Evolutionary conservation across 2,329 filamentous ascomycete species (phyloP).

Genomic region (Botrytis pseudocinerea): DNA sequence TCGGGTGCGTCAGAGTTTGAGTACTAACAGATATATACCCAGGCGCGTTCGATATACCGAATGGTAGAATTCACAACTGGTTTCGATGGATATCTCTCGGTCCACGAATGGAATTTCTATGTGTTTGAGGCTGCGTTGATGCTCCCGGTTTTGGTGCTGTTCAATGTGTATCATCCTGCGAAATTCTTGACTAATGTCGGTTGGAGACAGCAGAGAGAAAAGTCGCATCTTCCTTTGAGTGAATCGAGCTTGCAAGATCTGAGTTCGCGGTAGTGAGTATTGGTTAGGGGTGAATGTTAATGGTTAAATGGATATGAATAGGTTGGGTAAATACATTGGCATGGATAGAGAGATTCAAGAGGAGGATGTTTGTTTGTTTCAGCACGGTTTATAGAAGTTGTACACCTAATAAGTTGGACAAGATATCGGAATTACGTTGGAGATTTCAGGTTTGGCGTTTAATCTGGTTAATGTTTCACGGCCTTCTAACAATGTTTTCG

Average conservation of each 20-base stretch:
- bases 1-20: not conserved
- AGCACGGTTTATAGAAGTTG: not conserved
- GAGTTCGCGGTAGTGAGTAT: not conserved
- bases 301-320: not conserved
- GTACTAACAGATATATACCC: not conserved
- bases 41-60: constrained; percentile 50
- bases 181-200: constrained; percentile 39
- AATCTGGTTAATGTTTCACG: not conserved
- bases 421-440: not conserved
- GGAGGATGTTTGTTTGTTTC: not conserved
- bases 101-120: constrained; percentile 54
- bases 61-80: constrained; percentile 54
- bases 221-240: not conserved
- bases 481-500: not conserved
- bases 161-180: constrained; percentile 51
- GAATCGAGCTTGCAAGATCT: not conserved
- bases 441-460: not conserved
- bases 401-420: not conserved
- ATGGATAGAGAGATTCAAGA: not conserved
- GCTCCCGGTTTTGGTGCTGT: constrained; percentile 46
- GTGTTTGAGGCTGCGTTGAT: constrained; percentile 45
- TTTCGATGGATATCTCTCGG: constrained; percentile 50
- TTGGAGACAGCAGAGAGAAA: constrained; percentile 21
- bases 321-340: not conserved
- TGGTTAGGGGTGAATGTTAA: not conserved